Evolutionary conservation across 2,329 filamentous ascomycete species (phyloP).

Genomic region (Colletotrichum somersetense): DNA sequence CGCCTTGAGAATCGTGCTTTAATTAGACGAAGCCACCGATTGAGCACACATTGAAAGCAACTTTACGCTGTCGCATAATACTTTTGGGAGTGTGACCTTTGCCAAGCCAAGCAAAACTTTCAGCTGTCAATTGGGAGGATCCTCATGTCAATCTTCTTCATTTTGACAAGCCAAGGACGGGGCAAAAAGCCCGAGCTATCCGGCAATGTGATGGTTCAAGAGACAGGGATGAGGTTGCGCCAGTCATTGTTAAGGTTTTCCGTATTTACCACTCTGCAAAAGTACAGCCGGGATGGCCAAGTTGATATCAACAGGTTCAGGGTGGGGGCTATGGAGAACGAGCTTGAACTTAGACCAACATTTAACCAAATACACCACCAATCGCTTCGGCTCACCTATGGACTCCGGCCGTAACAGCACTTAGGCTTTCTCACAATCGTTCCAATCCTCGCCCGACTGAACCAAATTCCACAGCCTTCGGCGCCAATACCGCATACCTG

Average conservation of each 20-base stretch:
- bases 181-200: background rate
- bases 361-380: background rate
- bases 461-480: background rate
- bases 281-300: background rate
- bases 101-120: background rate
- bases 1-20: too few species aligned
- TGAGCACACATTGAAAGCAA: too few species aligned
- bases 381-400: background rate
- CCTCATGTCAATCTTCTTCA: background rate
- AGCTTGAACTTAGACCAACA: background rate
- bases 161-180: background rate
- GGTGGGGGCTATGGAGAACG: background rate
- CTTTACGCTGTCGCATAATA: too few species aligned
- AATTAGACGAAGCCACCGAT: background rate
- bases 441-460: too few species aligned
- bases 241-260: conserved; percentile 7
- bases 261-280: conserved; percentile 8
- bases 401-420: background rate
- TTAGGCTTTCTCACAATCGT: too few species aligned
- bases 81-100: background rate
- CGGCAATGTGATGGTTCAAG: background rate
- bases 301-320: conserved; percentile 53
- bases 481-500: background rate
- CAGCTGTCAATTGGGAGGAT: background rate
- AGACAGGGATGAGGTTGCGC: conserved; percentile 20